Conservation (phyloP, 139 green algal species). For the Trebouxia sp. region DNA sequence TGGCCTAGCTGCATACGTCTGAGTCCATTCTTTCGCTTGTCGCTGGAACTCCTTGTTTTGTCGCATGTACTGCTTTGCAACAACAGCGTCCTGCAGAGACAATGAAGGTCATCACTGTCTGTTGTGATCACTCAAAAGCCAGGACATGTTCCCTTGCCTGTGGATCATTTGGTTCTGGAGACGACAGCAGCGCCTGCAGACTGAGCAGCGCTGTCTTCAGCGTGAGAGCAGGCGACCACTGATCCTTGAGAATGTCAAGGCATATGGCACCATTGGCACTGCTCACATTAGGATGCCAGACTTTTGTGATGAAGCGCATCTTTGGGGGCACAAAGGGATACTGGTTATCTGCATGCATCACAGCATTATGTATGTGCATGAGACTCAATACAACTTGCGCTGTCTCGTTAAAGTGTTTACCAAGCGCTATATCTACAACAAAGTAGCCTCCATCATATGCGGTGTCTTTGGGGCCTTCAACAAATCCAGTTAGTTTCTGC, state of each 20-base stretch:
- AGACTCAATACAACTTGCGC: neutral
- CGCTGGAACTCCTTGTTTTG: conserved; percentile 63
- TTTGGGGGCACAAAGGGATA: conserved; percentile 99
- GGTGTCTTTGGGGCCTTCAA: conserved; percentile 86
- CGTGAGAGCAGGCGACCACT: conserved; percentile 96
- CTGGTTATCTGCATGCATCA: conserved; percentile 55
- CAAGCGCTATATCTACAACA: conserved; percentile 83
- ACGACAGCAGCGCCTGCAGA: conserved; percentile 92
- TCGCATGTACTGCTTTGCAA: conserved; percentile 88
- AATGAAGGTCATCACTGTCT: neutral
- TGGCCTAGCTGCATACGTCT: conserved; percentile 26
- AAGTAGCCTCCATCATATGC: conserved; percentile 83
- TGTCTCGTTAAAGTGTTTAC: neutral
- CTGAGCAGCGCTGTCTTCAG: conserved; percentile 95
- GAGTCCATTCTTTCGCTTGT: conserved; percentile 72
- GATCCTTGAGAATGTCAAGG: conserved; percentile 98
- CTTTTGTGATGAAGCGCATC: conserved; percentile 97
- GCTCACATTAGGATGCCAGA: conserved; percentile 97
- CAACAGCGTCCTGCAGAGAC: conserved; percentile 83
- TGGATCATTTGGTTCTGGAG: conserved; percentile 91
- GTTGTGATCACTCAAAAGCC: neutral
- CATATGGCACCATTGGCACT: conserved; percentile 92
- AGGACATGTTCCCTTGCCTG: conserved; percentile 42
- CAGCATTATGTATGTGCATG: neutral
- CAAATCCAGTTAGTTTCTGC: conserved; percentile 67